Base-by-base conservation (phyloP, 2,329 filamentous ascomycete genomes). In the Xylaria sp. region DNA sequence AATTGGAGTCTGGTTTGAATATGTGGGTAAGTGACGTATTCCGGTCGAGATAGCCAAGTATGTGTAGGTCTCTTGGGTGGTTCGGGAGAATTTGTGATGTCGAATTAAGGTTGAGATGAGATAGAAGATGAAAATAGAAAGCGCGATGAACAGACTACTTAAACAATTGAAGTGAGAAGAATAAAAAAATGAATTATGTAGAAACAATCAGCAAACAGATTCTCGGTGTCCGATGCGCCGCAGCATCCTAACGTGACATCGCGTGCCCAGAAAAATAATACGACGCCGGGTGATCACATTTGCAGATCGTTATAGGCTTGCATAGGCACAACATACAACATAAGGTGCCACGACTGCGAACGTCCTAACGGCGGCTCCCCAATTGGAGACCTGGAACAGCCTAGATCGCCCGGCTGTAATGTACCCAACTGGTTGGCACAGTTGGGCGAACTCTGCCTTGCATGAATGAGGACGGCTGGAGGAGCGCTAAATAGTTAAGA, bases 171-270 rank as follows among this genome's bases (percentile, higher is more conserved):
- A 34, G 3, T 30, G 50, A 27, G 24, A 39, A 27, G 30, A 24
- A 19, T 3, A 36, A 17, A 36, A 51, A 36, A 27, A 21, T n/a
- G n/a, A 21, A 9, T 53, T 3, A 27, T 3, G 2, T 27, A 27
- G 48, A 51, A n/a, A 30, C 42, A 32, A 42, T 11, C 17, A 61
- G 30, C 48, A 11, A 34, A 39, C 3, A 36, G 9, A 27, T 47
- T 39, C 36, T 67, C 64, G 67, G 64, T 64, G 51, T 64, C 55
- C 61, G 64, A 62, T 11, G 47, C 17, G 50, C 67, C 63, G 59
- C 42, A 36, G 24, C 27, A 32, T 53, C 21, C n/a, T 36, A 48
- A 60, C 30, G 64, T 64, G 61, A 69, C 67, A 64, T 67, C 61
- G 67, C 42, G 42, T 19, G 47, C 39, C 32, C 57, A 34, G 48